phyloP scores from a whole-genome alignment of 75 land plant genomes.

The Chamaecyparis obtusa region DNA sequence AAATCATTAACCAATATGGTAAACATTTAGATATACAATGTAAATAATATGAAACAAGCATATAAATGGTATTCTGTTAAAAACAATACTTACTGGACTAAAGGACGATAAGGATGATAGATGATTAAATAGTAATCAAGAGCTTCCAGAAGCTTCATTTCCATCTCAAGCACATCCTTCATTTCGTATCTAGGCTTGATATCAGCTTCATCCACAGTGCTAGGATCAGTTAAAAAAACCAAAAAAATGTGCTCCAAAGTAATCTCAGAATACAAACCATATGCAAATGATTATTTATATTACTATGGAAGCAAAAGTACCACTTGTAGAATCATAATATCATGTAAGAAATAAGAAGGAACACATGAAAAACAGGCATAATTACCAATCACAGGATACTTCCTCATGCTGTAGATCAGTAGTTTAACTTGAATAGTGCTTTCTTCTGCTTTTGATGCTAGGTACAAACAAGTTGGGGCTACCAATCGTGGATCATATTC shows the following conservation, averaged over 20 bases:
- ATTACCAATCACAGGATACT: constrained; percentile 32
- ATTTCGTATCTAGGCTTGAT: constrained; percentile 62
- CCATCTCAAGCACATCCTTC: constrained; percentile 96
- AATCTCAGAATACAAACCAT: background rate
- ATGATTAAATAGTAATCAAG: constrained; percentile 92
- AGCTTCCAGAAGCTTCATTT: constrained; percentile 96
- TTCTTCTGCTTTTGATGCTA: constrained; percentile 97
- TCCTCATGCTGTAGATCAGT: constrained; percentile 77
- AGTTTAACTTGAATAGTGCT: constrained; percentile 91
- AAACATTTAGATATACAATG: background rate
- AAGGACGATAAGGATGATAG: constrained; percentile 87
- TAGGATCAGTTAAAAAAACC: background rate
- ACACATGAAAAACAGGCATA: background rate
- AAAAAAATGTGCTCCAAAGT: background rate
- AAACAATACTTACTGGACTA: constrained; percentile 69
- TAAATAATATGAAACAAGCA: background rate
- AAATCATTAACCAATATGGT: background rate
- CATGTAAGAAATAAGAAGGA: constrained; percentile 3
- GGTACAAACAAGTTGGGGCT: constrained; percentile 89
- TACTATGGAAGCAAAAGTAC: background rate
- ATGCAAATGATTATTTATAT: constrained; percentile 32
- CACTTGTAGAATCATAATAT: constrained; percentile 8
- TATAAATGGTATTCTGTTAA: background rate
- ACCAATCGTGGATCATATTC: constrained; percentile 94
- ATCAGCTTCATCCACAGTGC: background rate